These are phyloP conservation scores for Yamadazyma taylorii DNA, from an alignment of 1,139 yeast genomes.

Conservation along the genomic window DNA sequence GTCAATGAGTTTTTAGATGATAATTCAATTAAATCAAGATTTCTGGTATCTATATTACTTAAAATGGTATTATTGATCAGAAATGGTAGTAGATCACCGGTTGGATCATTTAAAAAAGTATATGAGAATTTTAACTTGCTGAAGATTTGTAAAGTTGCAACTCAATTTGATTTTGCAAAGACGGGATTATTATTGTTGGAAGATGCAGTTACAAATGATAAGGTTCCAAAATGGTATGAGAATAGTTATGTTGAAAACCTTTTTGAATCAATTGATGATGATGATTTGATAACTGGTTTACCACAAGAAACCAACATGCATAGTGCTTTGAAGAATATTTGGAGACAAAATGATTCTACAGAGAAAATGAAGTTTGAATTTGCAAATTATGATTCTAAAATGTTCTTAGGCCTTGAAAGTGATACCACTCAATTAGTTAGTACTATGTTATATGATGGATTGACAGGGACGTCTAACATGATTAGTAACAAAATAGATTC, in stretches of 20 bases:
- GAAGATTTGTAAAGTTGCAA: conserved; percentile 35
- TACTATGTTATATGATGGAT: conserved; percentile 47
- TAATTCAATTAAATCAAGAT: conserved; percentile 5
- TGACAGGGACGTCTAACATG: conserved; percentile 48
- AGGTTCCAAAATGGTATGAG: conserved; percentile 12
- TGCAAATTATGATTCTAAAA: conserved; percentile 53
- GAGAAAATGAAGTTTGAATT: conserved; percentile 53
- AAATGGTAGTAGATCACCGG: conserved; percentile 37
- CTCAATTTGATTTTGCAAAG: conserved; percentile 34
- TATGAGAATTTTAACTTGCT: conserved; percentile 34
- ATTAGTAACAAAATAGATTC: conserved; percentile 19
- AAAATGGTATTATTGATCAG: conserved; percentile 43
- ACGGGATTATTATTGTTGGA: conserved; percentile 59
- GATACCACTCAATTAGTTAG: conserved; percentile 21
- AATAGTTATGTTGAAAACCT: conserved; percentile 30
- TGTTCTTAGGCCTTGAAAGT: conserved; percentile 19
- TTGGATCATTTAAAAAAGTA: conserved; percentile 32
- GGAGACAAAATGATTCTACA: conserved; percentile 32
- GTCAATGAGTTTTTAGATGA: conserved; percentile 6
- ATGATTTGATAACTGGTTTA: conserved; percentile 62
- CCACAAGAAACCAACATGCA: conserved; percentile 57
- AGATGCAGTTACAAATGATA: conserved; percentile 25
- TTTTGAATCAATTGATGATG: conserved; percentile 55
- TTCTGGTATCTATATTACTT: conserved; percentile 7
- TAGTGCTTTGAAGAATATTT: conserved; percentile 47